Evolutionary conservation across 2,329 filamentous ascomycete genomes (phyloP).

Genomic region (Calonectria henricotiae): DNA sequence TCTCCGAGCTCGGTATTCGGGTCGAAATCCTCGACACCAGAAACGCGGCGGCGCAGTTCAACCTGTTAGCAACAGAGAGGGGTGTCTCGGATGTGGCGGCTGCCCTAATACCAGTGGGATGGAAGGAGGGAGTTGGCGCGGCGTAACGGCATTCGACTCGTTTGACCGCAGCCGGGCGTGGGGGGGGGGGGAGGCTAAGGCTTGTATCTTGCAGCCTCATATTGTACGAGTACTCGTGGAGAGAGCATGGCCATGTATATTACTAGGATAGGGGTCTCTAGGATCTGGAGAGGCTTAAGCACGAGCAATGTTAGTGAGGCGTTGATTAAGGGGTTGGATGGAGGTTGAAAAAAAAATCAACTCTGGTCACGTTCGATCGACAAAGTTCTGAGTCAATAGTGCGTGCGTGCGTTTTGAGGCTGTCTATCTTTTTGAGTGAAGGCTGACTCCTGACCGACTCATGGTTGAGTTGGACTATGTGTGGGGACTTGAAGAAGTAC

Average conservation of each 20-base stretch:
- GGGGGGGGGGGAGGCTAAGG: not conserved
- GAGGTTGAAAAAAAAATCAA: conserved; percentile 6
- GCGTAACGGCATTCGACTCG: conserved; percentile 31
- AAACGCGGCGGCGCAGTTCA: conserved; percentile 96
- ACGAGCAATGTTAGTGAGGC: conserved; percentile 17
- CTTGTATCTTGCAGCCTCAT: conserved; percentile 34
- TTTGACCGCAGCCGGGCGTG: not conserved
- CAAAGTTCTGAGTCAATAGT: conserved; percentile 17
- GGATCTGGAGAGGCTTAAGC: not conserved
- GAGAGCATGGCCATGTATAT: conserved; percentile 11
- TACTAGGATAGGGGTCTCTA: conserved; percentile 18
- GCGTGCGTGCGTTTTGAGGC: conserved; percentile 16
- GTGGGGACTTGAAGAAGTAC: conserved; percentile 18
- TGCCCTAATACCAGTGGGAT: conserved; percentile 89
- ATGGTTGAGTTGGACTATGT: not conserved
- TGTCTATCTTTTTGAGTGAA: not conserved
- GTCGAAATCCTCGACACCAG: conserved; percentile 93
- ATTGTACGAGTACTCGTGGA: conserved; percentile 33
- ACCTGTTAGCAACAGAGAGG: conserved; percentile 93
- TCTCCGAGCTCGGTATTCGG: conserved; percentile 85
- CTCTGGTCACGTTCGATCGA: conserved; percentile 13
- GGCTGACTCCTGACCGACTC: not conserved
- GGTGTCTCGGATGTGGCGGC: conserved; percentile 89
- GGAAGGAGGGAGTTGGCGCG: conserved; percentile 75
- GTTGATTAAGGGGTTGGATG: conserved; percentile 1